phyloP scores from a whole-genome alignment of 176 grass and related monocot genomes.

The Raddia distichophylla region DNA sequence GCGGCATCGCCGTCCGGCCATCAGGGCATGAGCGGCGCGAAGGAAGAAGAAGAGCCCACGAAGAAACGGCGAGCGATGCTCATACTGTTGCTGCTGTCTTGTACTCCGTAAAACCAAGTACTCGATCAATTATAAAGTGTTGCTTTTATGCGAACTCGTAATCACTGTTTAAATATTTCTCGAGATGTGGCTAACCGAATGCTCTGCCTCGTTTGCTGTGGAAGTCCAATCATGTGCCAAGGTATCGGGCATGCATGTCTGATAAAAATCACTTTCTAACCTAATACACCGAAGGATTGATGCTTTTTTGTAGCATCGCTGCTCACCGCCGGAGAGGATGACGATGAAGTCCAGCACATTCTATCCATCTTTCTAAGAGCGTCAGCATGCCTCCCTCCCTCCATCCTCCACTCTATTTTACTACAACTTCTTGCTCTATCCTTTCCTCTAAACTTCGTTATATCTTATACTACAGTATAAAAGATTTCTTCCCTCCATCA shows the following conservation, averaged over 20 bases:
- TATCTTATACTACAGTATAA: too few species aligned
- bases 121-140: constrained; percentile 3
- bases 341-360: too few species aligned
- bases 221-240: neutral
- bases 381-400: too few species aligned
- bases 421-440: too few species aligned
- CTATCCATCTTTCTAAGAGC: too few species aligned
- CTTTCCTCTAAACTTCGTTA: too few species aligned
- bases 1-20: constrained; percentile 27
- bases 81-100: constrained; percentile 7
- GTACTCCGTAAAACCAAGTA: constrained; percentile 33
- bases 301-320: too few species aligned
- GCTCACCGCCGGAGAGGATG: too few species aligned
- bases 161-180: constrained; percentile 31
- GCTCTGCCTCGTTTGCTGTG: neutral
- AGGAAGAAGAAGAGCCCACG: neutral
- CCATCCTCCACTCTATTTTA: too few species aligned
- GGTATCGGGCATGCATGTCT: neutral
- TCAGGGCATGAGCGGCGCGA: neutral
- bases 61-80: constrained; percentile 7
- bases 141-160: constrained; percentile 33
- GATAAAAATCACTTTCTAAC: neutral
- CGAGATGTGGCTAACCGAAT: neutral
- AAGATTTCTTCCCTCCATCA: too few species aligned
- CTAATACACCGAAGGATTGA: neutral